Base-by-base conservation (phyloP, 129 eudicot species). In the Centaurea solstitialis region DNA sequence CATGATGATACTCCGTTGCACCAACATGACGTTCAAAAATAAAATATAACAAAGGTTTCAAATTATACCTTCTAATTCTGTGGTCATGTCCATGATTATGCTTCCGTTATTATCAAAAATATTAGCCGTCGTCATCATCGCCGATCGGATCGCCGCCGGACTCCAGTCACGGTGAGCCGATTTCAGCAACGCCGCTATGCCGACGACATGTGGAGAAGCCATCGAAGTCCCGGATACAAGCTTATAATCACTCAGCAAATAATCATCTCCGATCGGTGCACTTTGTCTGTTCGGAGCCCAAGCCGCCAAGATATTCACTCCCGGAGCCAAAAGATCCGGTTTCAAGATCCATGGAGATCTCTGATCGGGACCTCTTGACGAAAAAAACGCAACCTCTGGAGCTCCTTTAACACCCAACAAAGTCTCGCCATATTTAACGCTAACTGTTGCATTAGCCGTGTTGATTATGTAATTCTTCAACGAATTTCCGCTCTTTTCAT, bases 101-200 rank as follows among this genome's bases (percentile, higher is more conserved):
- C 81, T 80, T 3, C 50, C 12, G 4, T 71, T 80, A 2, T 88
- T 87, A 15, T 85, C 87, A 4, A 81, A 73, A 79, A 71, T 61
- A 65, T 79, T 50, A 1, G 89, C 89, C 0, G 89, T 85, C 7
- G 91, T 85, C 91, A 88, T 88, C 89, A 88, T 88, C 0, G 91
- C 89, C 20, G 91, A 88, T 22, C 87, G 91, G 17, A 88, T 82
- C 7, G 87, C 89, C 8, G 89, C 87, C 0, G 91, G 85, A 23
- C 83, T 88, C 91, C 91, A 82, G 24, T 88, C 91, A 7, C 50
- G 84, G 26, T 88, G 89, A 9, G 70, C 28, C 20, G 87, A 76
- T 77, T 88, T 88, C 9, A 88, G 80, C 38, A 88, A 68, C 10
- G 91, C 81, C 6, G 87, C 91, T 59, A 88, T 77, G 10, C 89